A percentile compares a stretch with the other conserved stretches of the same genome.
phyloP scores from a whole-genome alignment of 345 rosid species.

The Garcia nutans region DNA sequence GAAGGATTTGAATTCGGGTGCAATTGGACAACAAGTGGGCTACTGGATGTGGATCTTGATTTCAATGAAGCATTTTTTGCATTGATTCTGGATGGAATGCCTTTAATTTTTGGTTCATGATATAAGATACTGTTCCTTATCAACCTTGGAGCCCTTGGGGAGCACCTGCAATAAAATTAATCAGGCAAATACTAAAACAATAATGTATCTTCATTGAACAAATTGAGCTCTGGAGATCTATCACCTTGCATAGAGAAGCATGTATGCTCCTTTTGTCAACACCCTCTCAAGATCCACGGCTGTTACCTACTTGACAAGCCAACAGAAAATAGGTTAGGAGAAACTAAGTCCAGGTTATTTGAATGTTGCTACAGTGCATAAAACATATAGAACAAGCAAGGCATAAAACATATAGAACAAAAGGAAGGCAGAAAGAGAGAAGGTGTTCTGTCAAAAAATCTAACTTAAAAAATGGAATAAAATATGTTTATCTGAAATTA shows the following conservation, averaged over 20 bases:
- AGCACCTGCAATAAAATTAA: slow-evolving; percentile 51
- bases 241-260: slow-evolving; percentile 93
- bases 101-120: slow-evolving; percentile 31
- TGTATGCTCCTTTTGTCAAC: slow-evolving; percentile 69
- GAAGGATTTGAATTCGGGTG: slow-evolving; percentile 35
- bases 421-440: too few relatives aligned
- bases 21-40: slow-evolving; percentile 24
- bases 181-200: slow-evolving; percentile 15
- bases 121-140: slow-evolving; percentile 39
- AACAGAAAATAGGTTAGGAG: slow-evolving; percentile 2
- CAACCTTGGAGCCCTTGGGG: slow-evolving; percentile 66
- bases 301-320: slow-evolving; percentile 57
- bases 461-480: too few relatives aligned
- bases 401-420: too few relatives aligned
- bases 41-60: slow-evolving; percentile 35
- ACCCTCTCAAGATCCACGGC: slow-evolving; percentile 65
- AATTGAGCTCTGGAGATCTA: slow-evolving; percentile 1
- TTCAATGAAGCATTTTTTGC: slow-evolving; percentile 23
- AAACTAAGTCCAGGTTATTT: not conserved
- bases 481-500: not conserved
- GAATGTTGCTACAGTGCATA: not conserved
- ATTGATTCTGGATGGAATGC: slow-evolving; percentile 21
- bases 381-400: not conserved
- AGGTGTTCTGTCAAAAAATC: too few relatives aligned
- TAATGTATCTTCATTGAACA: not conserved